Percentiles rank a stretch among this genome's conserved stretches.
Conservation (phyloP, 2,329 filamentous ascomycete genomes). For the Cytospora paraplurivora region DNA sequence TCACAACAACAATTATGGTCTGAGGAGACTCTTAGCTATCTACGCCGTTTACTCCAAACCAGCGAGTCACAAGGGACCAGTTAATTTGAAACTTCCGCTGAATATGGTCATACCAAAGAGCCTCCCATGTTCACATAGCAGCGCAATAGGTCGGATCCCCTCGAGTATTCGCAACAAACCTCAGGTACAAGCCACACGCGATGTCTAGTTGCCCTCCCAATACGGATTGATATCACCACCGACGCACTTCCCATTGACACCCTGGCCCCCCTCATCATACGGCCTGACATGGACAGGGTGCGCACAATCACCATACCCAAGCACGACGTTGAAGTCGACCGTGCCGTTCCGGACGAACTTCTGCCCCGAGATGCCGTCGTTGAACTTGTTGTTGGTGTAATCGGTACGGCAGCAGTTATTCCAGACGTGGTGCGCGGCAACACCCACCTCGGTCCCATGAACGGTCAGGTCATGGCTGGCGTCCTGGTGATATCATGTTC, state of each 20-base stretch:
- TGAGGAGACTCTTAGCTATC: no score
- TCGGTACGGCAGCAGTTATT: constrained; percentile 20
- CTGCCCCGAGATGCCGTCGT: constrained; percentile 21
- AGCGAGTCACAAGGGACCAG: no score
- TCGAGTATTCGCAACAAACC: no score
- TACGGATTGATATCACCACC: constrained; percentile 13
- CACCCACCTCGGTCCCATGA: not conserved
- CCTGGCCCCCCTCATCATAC: constrained; percentile 1
- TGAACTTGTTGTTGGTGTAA: not conserved
- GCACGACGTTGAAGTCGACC: constrained; percentile 11
- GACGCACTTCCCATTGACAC: constrained; percentile 15
- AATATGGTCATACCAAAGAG: no score
- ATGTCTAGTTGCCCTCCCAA: not conserved
- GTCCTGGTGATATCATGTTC: constrained; percentile 8
- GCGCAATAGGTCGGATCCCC: no score
- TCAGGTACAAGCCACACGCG: no score
- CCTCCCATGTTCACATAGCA: no score
- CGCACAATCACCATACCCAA: constrained; percentile 19
- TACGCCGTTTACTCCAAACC: no score
- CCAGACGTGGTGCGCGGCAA: constrained; percentile 10
- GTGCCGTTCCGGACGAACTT: constrained; percentile 10
- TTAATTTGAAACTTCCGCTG: no score
- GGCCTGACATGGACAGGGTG: constrained; percentile 7
- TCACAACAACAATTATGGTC: no score
- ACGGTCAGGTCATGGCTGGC: not conserved